Evolutionary conservation across 768 basidiomycete genomes (phyloP), one percentile per base, ranked within the genome.

Genomic region (Phanerochaete sordida): DNA sequence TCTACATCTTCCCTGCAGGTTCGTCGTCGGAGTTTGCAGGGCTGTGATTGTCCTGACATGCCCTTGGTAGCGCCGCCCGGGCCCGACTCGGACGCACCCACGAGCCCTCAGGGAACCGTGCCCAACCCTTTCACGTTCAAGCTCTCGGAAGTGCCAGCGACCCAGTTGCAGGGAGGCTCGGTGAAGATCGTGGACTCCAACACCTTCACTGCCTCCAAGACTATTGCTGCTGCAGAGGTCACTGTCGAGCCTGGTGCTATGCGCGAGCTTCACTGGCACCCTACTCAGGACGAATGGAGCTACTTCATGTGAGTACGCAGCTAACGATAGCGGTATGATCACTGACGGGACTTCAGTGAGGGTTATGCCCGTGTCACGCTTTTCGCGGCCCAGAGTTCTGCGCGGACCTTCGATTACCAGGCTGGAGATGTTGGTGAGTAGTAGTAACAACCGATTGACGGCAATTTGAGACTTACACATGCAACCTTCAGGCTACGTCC

Each of bases 211-310:
- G 68, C 81, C 24, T 78, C 84, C 12, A 77, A 67, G 57, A 79
- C 77, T 1, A 84, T 82, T 46, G 75, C 82, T 13, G 83, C 77
- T 4, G 85, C 82, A 9, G 83, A 85, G 66, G 79, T 87, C 11
- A 82, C 78, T 11, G 78, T 87, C 27, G 43, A 62, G 35, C 61
- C 61, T 15, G 61, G 61, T 31, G 61, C 61, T 13, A 58, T 62
- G 56, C 58, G 53, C 30, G 62, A 59, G 31, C 54, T 56, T 12
- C 57, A 85, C 82, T 87, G 86, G 86, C 86, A 87, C 65, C 86
- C 86, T 3, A 85, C 81, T 15, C 74, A 83, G 68, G 80, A 83
- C 56, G 85, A 86, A 69, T 87, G 85, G 85, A 77, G 73, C 55
- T 83, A 77, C 68, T 83, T 78, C 79, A 57, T 86, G 84, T 84